Evolutionary conservation across 345 rosid species (phyloP), one percentile per base, ranked within the genome.

Genomic region (Rhodomyrtus tomentosa): DNA sequence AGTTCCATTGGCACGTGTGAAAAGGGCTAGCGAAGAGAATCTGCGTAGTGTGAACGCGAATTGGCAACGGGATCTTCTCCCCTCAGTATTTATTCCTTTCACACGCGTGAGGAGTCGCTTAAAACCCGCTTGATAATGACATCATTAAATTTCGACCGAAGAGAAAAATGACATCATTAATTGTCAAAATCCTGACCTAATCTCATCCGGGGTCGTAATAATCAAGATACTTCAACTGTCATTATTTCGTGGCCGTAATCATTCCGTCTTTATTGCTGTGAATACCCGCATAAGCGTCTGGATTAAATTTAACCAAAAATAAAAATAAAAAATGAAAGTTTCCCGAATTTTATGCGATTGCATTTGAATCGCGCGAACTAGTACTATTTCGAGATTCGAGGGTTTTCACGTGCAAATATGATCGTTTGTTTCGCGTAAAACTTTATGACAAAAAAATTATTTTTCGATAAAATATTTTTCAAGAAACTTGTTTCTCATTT

Each of bases 31-130:
- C 9, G 0, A 68, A 36, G 79, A 68, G 79, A 5, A 68, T 68
- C 79, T 18, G 79, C 79, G 12, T 21, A 1, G 88, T 91, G 92
- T 91, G 92, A 89, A 91, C 91, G n/a, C 89, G 73, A 25, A 25
- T 3, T 15, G 32, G 82, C 4, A 55, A 84, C 52, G 87, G 91
- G 82, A 89, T 89, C 90, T 86, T 2, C 42, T 25, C 24, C 1
- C 13, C 21, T 36, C 42, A 40, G 56, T 74, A 62, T 24, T 29
- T 27, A 49, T 25, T 82, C 55, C 82, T 83, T 52, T 85, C 88
- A 85, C 82, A 42, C 13, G 80, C 38, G 38, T 2, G 73, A 20
- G 50, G 50, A 55, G 10, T 27, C 48, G 32, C 51, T 48, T 11
- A 6, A 29, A 18, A 21, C 76, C 76, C 13, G 79, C 14, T 68